Evolutionary conservation across 202 grass and related monocot genomes (phyloP).

Genomic region (Eragrostis tef): DNA sequence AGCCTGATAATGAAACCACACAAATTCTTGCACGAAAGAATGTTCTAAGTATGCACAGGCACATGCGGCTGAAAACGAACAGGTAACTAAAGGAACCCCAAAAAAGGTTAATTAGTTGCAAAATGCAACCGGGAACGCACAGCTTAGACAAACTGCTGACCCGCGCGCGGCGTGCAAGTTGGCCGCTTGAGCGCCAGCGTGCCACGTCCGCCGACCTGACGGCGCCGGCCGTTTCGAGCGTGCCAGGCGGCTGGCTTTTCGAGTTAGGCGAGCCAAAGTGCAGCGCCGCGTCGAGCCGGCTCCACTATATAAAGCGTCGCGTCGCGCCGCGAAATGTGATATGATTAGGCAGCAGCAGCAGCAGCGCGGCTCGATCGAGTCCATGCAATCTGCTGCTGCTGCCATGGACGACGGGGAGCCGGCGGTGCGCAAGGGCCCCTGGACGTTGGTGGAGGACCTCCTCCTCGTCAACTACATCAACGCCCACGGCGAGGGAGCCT

Average conservation of each 20-base stretch:
- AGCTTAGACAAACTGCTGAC: no score
- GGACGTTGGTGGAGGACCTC: background rate
- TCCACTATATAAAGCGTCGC: constrained; percentile 5
- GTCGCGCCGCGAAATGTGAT: background rate
- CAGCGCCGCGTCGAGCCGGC: background rate
- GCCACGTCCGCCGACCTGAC: no score
- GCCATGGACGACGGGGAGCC: background rate
- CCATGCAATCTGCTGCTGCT: constrained; percentile 2
- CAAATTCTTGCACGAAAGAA: no score
- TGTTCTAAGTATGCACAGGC: no score
- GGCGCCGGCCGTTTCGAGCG: background rate
- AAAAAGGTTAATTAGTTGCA: no score
- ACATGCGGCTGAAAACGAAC: no score
- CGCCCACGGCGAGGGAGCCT: background rate
- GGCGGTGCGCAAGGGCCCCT: background rate
- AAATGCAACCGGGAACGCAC: no score
- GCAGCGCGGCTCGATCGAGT: background rate
- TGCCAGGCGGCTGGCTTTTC: constrained; percentile 16
- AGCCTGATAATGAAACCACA: no score
- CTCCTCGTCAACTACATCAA: background rate
- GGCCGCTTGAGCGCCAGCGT: no score
- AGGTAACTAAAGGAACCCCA: no score
- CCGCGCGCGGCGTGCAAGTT: no score
- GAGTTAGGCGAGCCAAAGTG: constrained; percentile 33
- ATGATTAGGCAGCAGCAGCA: background rate